A percentile compares a stretch with the other conserved stretches of the same genome.
Evolutionary conservation across 495 filamentous ascomycete genomes (phyloP).

Genomic region (Penicillium fimorum): DNA sequence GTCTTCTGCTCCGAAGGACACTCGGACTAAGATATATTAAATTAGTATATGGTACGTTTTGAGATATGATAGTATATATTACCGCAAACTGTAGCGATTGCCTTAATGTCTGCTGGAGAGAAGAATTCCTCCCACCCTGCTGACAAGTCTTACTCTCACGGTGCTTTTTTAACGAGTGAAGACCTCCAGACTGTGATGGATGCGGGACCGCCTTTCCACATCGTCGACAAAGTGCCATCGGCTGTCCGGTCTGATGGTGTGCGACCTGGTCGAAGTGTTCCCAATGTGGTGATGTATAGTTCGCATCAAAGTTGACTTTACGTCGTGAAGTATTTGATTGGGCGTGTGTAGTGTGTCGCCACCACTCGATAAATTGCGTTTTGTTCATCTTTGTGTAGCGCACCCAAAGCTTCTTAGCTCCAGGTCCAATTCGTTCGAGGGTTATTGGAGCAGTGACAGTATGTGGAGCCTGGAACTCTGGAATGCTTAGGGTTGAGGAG

Average conservation of each 20-base stretch:
- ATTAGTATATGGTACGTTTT: neutral
- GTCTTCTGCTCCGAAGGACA: neutral
- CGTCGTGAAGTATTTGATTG: neutral
- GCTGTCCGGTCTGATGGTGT: neutral
- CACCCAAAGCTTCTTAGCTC: no score
- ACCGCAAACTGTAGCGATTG: neutral
- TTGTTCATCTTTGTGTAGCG: no score
- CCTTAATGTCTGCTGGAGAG: neutral
- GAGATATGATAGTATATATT: neutral
- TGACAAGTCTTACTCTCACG: neutral
- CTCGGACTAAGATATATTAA: neutral
- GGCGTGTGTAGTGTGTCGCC: no score
- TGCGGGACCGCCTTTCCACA: neutral
- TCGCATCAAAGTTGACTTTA: neutral
- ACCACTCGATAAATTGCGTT: no score
- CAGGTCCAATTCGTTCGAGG: no score
- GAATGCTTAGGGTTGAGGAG: no score
- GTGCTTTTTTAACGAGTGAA: neutral
- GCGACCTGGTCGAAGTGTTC: neutral
- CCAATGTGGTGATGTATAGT: neutral
- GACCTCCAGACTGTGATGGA: neutral
- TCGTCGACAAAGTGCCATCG: neutral
- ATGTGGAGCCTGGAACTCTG: no score
- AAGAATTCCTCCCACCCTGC: neutral
- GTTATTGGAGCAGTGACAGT: no score